Base-by-base conservation (phyloP, 202 grass and related monocot species). In the Musa balbisiana region DNA sequence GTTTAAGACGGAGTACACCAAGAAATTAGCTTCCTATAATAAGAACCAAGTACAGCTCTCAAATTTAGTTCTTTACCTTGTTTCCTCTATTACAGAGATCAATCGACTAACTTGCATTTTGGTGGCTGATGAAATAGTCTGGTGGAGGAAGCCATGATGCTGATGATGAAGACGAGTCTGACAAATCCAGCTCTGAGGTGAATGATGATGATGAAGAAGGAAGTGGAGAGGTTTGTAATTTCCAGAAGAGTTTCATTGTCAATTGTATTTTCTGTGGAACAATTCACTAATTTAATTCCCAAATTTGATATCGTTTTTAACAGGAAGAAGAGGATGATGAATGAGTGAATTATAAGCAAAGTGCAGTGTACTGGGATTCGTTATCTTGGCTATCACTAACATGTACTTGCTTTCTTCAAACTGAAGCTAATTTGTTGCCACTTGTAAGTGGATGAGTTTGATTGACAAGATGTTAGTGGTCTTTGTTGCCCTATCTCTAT, bases 181-280 rank as follows among this genome's bases (percentile, higher is more conserved):
- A 79, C 33, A 79, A 67, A 67, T 79, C 77, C 25, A 79, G 70
- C 17, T 79, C 77, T 50, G 77, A 79, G 65, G 77, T 79, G 43
- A 49, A 70, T 17, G 52, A 79, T 51, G 77, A 79, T 1, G 52
- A 60, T 71, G 77, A 71, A 53, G 77, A 79, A 15, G 77, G 55
- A 60, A 71, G 52, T 51, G 66, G 27, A 22, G 77, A 79, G 65
- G 77, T 79, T 10, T 51, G 67, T 70, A 2, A 20, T 69, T 49
- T 3, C 2, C 26, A 16, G 24, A 3, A 43, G 24, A 67, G 17
- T 67, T 12, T 9, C 14, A 9, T 19, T 62, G 20, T n/a, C 20
- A 17, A 16, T 62, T 6, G 1, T 62, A 19, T 20, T 62, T 62
- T n/a, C 11, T 20, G 17, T 60, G 56, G 15, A 21, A 60, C 0